phyloP scores from a whole-genome alignment of 1,284 basidiomycete genomes.

The Rhodotorula sp. region DNA sequence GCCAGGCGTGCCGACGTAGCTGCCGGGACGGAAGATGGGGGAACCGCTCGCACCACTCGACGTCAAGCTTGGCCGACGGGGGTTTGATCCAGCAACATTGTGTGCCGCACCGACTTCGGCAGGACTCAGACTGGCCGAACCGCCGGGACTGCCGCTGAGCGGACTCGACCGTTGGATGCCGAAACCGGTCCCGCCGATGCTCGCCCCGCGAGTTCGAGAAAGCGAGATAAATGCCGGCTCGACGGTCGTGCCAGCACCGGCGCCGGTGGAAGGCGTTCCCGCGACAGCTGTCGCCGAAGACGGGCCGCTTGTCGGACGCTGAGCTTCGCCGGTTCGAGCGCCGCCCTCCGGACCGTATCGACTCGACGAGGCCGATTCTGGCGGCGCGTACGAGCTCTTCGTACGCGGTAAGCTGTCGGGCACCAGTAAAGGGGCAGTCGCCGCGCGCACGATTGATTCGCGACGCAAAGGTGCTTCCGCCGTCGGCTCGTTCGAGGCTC shows the following conservation, averaged over 20 bases:
- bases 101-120: neutral
- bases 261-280: neutral
- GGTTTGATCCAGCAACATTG: neutral
- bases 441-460: neutral
- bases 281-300: constrained; percentile 10
- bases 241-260: constrained; percentile 5
- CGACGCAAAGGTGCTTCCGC: neutral
- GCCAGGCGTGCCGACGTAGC: constrained; percentile 22
- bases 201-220: constrained; percentile 23
- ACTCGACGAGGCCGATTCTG: neutral
- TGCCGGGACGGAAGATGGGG: constrained; percentile 36
- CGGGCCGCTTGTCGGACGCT: neutral
- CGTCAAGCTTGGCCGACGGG: constrained; percentile 1
- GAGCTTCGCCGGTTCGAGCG: too few species aligned
- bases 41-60: constrained; percentile 6
- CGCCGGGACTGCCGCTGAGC: neutral
- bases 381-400: too few species aligned
- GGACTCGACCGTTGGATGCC: constrained; percentile 20
- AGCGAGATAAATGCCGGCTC: constrained; percentile 40
- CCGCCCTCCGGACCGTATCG: neutral
- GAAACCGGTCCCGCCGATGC: neutral
- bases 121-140: neutral
- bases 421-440: neutral
- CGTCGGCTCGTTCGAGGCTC: neutral
- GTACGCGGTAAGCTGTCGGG: neutral